A percentile compares a stretch with the other conserved stretches of the same genome.
phyloP scores from a whole-genome alignment of 2,329 filamentous ascomycete genomes.

The Rutstroemia sydowiana region DNA sequence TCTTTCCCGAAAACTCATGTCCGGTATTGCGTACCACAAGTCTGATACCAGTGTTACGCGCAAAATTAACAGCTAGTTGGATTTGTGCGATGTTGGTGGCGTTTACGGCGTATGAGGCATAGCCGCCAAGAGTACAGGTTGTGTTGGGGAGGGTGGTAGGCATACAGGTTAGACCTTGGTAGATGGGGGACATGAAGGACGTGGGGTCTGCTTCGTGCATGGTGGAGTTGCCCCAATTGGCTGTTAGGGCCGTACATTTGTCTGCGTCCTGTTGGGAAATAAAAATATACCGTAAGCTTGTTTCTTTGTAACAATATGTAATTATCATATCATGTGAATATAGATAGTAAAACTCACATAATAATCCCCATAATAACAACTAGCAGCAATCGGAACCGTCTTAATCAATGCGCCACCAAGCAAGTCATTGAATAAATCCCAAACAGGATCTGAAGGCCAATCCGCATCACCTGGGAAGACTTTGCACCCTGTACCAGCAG shows the following conservation, averaged over 20 bases:
- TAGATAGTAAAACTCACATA: not conserved
- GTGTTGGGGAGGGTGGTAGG: slow-evolving; percentile 5
- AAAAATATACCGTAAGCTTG: slow-evolving; percentile 31
- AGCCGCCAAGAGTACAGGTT: slow-evolving; percentile 16
- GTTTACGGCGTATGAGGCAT: slow-evolving; percentile 22
- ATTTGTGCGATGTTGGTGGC: slow-evolving; percentile 17
- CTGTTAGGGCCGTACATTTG: slow-evolving; percentile 29
- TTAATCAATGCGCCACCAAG: slow-evolving; percentile 37
- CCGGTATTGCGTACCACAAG: slow-evolving; percentile 38
- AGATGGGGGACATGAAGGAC: slow-evolving; percentile 42
- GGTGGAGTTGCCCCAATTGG: slow-evolving; percentile 30
- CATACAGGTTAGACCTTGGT: slow-evolving; percentile 34
- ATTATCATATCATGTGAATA: no score
- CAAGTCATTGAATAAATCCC: slow-evolving; percentile 40
- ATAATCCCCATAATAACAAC: slow-evolving; percentile 32
- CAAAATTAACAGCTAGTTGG: slow-evolving; percentile 29
- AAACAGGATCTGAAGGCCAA: slow-evolving; percentile 42
- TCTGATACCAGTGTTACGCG: slow-evolving; percentile 27
- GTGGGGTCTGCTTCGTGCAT: slow-evolving; percentile 35
- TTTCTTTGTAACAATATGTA: no score
- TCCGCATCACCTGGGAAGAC: slow-evolving; percentile 19
- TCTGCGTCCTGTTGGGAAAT: slow-evolving; percentile 21
- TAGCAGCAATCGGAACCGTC: slow-evolving; percentile 37
- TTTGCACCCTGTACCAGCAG: slow-evolving; percentile 16
- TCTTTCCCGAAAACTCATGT: slow-evolving; percentile 41